Conservation (phyloP, 2,329 filamentous ascomycete species). For the Fusarium ramigenum region DNA sequence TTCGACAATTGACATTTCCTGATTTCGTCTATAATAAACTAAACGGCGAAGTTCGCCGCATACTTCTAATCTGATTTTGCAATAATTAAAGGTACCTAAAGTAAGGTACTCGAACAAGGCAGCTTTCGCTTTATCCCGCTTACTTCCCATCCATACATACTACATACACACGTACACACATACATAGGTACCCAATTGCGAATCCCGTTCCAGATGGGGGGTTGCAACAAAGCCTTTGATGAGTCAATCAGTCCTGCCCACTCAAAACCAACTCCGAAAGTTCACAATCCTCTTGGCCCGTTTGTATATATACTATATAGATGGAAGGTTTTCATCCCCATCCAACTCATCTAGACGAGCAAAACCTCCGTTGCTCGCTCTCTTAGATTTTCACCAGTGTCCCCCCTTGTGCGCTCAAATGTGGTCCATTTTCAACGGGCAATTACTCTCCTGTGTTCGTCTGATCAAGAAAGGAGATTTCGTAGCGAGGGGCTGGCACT, state of each 20-base stretch:
- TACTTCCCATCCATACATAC: background rate
- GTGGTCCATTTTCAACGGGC: too few species aligned
- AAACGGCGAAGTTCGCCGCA: background rate
- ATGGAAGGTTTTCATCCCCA: background rate
- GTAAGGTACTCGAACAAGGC: slow-evolving; percentile 8
- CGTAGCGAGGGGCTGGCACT: slow-evolving; percentile 80
- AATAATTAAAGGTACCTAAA: background rate
- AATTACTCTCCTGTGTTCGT: background rate
- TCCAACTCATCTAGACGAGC: background rate
- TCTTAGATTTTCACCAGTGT: background rate
- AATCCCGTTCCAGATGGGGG: background rate
- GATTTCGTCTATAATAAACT: slow-evolving; percentile 19
- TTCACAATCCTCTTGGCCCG: background rate
- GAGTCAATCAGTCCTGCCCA: slow-evolving; percentile 6
- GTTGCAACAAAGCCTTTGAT: background rate
- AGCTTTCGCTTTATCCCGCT: background rate
- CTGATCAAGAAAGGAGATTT: slow-evolving; percentile 72
- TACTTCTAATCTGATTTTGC: slow-evolving; percentile 17
- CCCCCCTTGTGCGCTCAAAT: background rate
- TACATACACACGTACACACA: background rate
- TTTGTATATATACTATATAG: background rate
- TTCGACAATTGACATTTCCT: background rate
- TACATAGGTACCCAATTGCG: slow-evolving; percentile 22
- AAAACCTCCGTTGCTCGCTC: background rate
- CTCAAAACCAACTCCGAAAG: background rate